Base-by-base conservation (phyloP, 352 stramenopile genomes). In the Phytophthora sp. region DNA sequence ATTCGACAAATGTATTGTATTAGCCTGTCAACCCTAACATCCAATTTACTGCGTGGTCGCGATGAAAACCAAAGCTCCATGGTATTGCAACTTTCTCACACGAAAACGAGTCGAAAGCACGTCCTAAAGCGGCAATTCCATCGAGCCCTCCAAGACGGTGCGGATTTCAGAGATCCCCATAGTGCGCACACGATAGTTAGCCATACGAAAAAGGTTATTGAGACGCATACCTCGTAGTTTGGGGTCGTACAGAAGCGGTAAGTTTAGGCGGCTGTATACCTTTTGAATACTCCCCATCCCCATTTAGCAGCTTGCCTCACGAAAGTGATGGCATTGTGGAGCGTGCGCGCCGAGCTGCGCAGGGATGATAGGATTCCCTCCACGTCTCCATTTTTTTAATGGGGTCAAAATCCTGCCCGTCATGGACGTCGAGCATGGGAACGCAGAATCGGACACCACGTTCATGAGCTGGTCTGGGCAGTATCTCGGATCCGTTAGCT, bases 111-210 rank as follows among this genome's bases (percentile, higher is more conserved):
- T n/a, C n/a, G n/a, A n/a, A n/a, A n/a, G n/a, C n/a, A n/a, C n/a
- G n/a, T n/a, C n/a, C 21, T 33, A 57, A n/a, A 45, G 20, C 21
- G 12, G 26, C 27, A 45, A 23, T 23, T 50, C 38, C 38, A 24
- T 45, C 38, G 38, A 16, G 38, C 38, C 38, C n/a, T n/a, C n/a
- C n/a, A n/a, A n/a, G n/a, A n/a, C n/a, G n/a, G 57, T 49, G 13
- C 44, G 56, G 7, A 63, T 63, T 2, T 63, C 16, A 0, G 56
- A 63, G 13, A 63, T 56, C 13, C 56, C 56, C 3, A 56, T 68
- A 12, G 44, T 81, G 1, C 58, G 45, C 0, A 63, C 56, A 1
- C 44, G 9, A 18, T 56, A 63, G 44, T 50, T 77, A 1, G 36
- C 56, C 2, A 57, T 26, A 12, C 44, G 6, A n/a, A 57, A 64